A percentile compares a stretch with the other conserved stretches of the same genome.
phyloP scores from a whole-genome alignment of 352 stramenopile genomes.

The Aphanomyces stellatus region DNA sequence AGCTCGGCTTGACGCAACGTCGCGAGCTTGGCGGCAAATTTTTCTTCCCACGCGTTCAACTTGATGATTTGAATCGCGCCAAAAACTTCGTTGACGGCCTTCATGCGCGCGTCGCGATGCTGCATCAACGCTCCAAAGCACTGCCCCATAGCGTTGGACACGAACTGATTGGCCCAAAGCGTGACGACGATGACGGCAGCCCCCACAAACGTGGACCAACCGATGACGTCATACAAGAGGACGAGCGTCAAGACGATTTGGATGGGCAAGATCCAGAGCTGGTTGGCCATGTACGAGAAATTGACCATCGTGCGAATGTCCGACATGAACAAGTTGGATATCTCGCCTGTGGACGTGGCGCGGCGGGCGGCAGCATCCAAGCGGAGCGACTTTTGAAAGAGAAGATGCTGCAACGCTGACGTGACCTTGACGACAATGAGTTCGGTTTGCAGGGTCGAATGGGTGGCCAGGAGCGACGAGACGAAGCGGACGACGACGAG shows the following conservation, averaged over 20 bases:
- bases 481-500: constrained; percentile 28
- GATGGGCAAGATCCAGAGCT: constrained; percentile 12
- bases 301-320: constrained; percentile 52
- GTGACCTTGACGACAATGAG: constrained; percentile 50
- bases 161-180: constrained; percentile 30
- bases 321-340: constrained; percentile 54
- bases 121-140: constrained; percentile 24
- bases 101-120: constrained; percentile 35
- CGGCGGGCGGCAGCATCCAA: constrained; percentile 30
- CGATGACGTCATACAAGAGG: constrained; percentile 4
- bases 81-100: constrained; percentile 36
- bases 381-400: constrained; percentile 64
- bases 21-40: constrained; percentile 73
- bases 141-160: constrained; percentile 17
- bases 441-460: constrained; percentile 50
- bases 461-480: constrained; percentile 48
- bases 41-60: constrained; percentile 86
- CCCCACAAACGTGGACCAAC: constrained; percentile 27
- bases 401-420: constrained; percentile 58
- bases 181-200: constrained; percentile 31
- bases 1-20: constrained; percentile 33
- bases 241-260: constrained; percentile 1
- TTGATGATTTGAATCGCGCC: constrained; percentile 84
- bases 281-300: constrained; percentile 21
- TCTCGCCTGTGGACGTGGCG: constrained; percentile 34